phyloP scores from a whole-genome alignment of 1,284 basidiomycete genomes.

The Coniferiporia weirii region DNA sequence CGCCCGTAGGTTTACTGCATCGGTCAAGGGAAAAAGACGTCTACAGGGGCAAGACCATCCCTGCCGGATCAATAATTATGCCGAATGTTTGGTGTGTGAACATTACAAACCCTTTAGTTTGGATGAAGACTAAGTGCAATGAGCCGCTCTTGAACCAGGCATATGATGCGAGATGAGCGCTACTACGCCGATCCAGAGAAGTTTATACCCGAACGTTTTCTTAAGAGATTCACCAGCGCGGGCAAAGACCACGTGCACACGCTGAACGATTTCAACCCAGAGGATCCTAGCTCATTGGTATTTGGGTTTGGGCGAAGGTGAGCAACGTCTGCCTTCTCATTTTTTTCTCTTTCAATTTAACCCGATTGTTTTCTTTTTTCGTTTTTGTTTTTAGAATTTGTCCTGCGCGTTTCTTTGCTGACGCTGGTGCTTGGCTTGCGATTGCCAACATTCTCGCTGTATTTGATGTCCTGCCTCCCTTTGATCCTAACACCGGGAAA shows the following conservation, averaged over 20 bases:
- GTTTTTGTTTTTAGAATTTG: constrained; percentile 9
- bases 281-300: background rate
- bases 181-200: background rate
- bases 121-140: background rate
- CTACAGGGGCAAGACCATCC: constrained; percentile 8
- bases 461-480: constrained; percentile 18
- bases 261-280: background rate
- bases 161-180: constrained; percentile 4
- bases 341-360: background rate
- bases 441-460: constrained; percentile 12
- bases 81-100: constrained; percentile 1
- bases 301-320: constrained; percentile 18
- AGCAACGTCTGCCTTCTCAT: background rate
- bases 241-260: background rate
- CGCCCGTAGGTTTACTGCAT: background rate
- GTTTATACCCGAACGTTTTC: constrained; percentile 6
- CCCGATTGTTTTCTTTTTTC: background rate
- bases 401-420: constrained; percentile 11
- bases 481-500: constrained; percentile 7
- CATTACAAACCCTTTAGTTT: background rate
- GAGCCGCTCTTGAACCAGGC: background rate
- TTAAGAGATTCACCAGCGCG: background rate
- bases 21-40: constrained; percentile 7
- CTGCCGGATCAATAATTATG: constrained; percentile 8
- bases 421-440: constrained; percentile 14